phyloP scores from a whole-genome alignment of 2,329 filamentous ascomycete species.

The Ophiognomonia clavigignenti-juglandacearum region DNA sequence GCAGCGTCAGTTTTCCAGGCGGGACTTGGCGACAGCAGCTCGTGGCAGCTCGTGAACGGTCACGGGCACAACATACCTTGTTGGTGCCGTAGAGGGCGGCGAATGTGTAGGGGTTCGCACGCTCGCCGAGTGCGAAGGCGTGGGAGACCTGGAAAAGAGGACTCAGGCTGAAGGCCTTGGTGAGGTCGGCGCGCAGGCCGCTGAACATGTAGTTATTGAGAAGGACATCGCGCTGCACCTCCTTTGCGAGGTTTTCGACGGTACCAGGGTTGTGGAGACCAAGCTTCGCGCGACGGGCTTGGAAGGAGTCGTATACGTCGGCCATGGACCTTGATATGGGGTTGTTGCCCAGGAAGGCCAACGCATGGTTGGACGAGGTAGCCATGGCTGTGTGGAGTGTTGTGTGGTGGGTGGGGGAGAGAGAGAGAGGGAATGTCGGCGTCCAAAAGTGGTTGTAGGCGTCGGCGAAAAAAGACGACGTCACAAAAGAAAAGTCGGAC shows the following conservation, averaged over 20 bases:
- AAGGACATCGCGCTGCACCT: slow-evolving; percentile 94
- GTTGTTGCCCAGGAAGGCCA: slow-evolving; percentile 69
- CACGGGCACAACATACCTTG: slow-evolving; percentile 59
- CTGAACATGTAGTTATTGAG: slow-evolving; percentile 96
- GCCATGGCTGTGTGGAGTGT: slow-evolving; percentile 41
- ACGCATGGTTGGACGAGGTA: slow-evolving; percentile 42
- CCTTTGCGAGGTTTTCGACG: slow-evolving; percentile 77
- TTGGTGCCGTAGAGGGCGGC: slow-evolving; percentile 89
- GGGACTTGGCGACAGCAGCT: neutral
- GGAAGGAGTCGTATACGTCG: slow-evolving; percentile 77
- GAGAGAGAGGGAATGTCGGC: slow-evolving; percentile 15
- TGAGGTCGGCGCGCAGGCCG: slow-evolving; percentile 91
- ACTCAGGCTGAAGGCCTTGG: slow-evolving; percentile 89
- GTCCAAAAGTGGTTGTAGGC: slow-evolving; percentile 12
- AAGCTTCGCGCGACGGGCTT: slow-evolving; percentile 79
- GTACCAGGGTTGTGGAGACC: slow-evolving; percentile 90
- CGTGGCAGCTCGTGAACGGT: neutral
- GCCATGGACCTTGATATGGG: slow-evolving; percentile 63
- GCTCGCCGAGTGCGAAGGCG: slow-evolving; percentile 91
- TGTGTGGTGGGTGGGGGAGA: neutral
- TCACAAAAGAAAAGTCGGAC: slow-evolving; percentile 16
- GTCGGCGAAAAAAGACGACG: slow-evolving; percentile 19
- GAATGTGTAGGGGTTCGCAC: slow-evolving; percentile 91
- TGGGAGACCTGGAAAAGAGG: slow-evolving; percentile 97
- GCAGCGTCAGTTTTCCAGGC: slow-evolving; percentile 2